phyloP scores from a whole-genome alignment of 2,329 filamentous ascomycete genomes.

The Plenodomus tracheiphilus region DNA sequence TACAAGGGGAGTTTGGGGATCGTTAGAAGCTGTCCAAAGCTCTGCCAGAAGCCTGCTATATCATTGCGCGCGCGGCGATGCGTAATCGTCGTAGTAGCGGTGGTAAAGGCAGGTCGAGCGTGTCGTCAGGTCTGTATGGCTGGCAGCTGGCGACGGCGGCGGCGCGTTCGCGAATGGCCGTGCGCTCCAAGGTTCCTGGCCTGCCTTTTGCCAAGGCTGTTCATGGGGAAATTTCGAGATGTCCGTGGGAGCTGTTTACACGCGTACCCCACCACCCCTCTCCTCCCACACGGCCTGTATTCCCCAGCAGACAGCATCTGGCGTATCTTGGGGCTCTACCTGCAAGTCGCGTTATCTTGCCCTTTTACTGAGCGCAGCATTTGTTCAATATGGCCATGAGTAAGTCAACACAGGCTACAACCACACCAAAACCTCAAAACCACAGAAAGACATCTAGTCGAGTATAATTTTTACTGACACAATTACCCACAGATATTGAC shows the following conservation, averaged over 20 bases:
- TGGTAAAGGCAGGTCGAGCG: constrained; percentile 4
- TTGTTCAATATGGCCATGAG: constrained; percentile 44
- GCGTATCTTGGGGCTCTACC: background rate
- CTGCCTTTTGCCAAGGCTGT: constrained; percentile 14
- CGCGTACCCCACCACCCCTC: constrained; percentile 30
- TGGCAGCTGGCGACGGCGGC: constrained; percentile 6
- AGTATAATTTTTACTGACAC: constrained; percentile 33
- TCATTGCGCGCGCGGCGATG: constrained; percentile 13
- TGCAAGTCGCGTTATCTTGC: constrained; percentile 5
- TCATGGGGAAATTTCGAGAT: constrained; percentile 33
- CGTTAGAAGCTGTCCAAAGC: background rate
- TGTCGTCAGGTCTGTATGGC: background rate
- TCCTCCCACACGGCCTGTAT: background rate
- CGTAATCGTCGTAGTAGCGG: background rate
- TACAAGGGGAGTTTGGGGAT: constrained; percentile 1
- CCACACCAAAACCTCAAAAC: too few species aligned
- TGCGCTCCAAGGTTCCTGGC: constrained; percentile 4
- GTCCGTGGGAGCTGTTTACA: constrained; percentile 24
- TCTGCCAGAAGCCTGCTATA: background rate
- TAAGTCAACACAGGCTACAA: constrained; percentile 33
- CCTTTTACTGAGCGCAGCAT: constrained; percentile 10
- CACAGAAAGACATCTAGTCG: too few species aligned
- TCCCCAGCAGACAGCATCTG: constrained; percentile 6
- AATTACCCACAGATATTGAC: constrained; percentile 68
- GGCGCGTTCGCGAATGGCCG: constrained; percentile 20